phyloP scores from a whole-genome alignment of 164 flowering plant species.

The Aristolochia californica region DNA sequence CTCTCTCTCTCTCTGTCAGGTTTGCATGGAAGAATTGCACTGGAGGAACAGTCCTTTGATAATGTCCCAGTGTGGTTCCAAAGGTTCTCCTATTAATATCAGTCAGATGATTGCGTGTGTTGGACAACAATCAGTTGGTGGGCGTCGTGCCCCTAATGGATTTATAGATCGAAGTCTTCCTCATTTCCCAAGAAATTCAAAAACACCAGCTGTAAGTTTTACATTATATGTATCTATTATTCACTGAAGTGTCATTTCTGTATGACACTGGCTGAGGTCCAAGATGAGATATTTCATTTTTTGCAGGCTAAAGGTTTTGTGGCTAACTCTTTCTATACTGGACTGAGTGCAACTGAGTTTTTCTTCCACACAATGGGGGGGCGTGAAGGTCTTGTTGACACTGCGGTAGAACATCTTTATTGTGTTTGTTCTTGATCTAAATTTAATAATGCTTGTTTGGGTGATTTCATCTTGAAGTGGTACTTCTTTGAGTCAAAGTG shows the following conservation, averaged over 20 bases:
- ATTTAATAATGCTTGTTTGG: not conserved
- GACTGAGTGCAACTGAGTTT: constrained; percentile 87
- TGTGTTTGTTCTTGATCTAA: not conserved
- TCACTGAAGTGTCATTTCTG: not conserved
- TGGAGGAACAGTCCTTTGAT: constrained; percentile 97
- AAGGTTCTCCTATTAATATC: constrained; percentile 90
- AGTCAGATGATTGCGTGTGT: constrained; percentile 98
- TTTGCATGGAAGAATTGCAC: constrained; percentile 58
- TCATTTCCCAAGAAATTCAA: constrained; percentile 67
- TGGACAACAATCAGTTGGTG: constrained; percentile 94
- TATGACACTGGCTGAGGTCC: not conserved
- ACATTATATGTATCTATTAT: not conserved
- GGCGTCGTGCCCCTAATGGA: constrained; percentile 89
- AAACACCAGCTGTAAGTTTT: constrained; percentile 70
- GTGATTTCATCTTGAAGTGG: too few relatives aligned
- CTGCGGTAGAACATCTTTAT: constrained; percentile 52
- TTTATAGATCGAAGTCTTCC: constrained; percentile 94
- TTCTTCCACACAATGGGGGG: constrained; percentile 99
- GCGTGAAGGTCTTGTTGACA: constrained; percentile 98
- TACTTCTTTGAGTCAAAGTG: not conserved
- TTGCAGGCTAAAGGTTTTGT: constrained; percentile 99
- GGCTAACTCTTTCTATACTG: constrained; percentile 87
- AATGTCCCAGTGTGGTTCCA: constrained; percentile 97
- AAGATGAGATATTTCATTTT: not conserved
- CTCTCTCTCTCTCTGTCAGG: constrained; percentile 24